Evolutionary conservation across 805 yeast species (phyloP).

Genomic region (Candida ovalis): DNA sequence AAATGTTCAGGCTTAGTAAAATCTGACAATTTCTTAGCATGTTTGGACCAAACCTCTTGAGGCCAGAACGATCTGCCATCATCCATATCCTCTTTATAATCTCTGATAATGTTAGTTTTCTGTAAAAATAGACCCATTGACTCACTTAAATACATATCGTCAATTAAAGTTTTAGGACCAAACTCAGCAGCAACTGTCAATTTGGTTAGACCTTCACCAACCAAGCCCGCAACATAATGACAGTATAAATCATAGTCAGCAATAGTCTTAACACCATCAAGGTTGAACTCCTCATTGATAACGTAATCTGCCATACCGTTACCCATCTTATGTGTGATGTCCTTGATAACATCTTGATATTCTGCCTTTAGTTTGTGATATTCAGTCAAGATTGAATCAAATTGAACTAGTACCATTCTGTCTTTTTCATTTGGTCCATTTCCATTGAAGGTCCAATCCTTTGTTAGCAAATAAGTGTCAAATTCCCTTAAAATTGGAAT

Average conservation of each 20-base stretch:
- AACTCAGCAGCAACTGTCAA: constrained; percentile 74
- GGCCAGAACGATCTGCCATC: constrained; percentile 98
- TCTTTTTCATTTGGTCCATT: constrained; percentile 77
- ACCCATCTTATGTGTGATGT: constrained; percentile 85
- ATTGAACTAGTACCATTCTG: constrained; percentile 74
- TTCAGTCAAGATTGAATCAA: constrained; percentile 64
- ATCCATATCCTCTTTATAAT: constrained; percentile 83
- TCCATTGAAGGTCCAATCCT: constrained; percentile 81
- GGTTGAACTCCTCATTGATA: constrained; percentile 69
- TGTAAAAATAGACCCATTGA: constrained; percentile 95
- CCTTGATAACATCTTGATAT: constrained; percentile 74
- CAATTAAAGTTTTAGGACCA: constrained; percentile 51
- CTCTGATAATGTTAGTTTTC: constrained; percentile 94
- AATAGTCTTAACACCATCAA: constrained; percentile 72
- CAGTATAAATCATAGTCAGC: constrained; percentile 88
- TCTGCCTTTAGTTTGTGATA: constrained; percentile 68
- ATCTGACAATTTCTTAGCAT: constrained; percentile 60
- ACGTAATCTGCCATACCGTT: constrained; percentile 97
- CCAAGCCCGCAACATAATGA: constrained; percentile 96
- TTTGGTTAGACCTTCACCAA: constrained; percentile 92
- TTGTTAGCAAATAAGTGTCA: constrained; percentile 53
- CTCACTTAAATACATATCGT: constrained; percentile 57
- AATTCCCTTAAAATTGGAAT: constrained; percentile 71
- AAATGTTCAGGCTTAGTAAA: constrained; percentile 49
- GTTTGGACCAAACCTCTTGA: constrained; percentile 83